phyloP scores from a whole-genome alignment of 2,329 filamentous ascomycete species.

The Nothophoma quercina region DNA sequence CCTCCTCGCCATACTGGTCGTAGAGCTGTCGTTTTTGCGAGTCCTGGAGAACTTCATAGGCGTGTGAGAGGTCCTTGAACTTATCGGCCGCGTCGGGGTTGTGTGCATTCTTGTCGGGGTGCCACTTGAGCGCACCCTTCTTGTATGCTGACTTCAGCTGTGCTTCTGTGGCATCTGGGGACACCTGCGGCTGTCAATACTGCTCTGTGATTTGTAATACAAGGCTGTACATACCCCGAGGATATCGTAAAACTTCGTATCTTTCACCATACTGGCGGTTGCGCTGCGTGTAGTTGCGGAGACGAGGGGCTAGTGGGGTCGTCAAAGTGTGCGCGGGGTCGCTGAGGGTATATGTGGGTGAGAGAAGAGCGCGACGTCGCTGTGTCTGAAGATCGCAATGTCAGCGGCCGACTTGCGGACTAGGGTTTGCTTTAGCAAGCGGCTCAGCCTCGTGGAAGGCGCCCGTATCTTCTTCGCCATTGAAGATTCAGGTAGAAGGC shows the following conservation, averaged over 20 bases:
- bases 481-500: conserved; percentile 14
- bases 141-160: conserved; percentile 94
- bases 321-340: conserved; percentile 29
- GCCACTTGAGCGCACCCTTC: conserved; percentile 80
- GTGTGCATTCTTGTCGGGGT: conserved; percentile 94
- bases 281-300: conserved; percentile 16
- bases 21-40: conserved; percentile 90
- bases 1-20: conserved; percentile 97
- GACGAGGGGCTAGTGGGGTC: conserved; percentile 37
- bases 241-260: conserved; percentile 79
- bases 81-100: conserved; percentile 94
- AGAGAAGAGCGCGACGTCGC: conserved; percentile 15
- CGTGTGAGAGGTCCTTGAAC: conserved; percentile 97
- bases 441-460: conserved; percentile 27
- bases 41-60: conserved; percentile 94
- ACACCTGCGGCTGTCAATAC: conserved; percentile 63
- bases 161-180: conserved; percentile 79
- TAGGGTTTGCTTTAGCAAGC: conserved; percentile 23
- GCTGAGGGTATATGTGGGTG: conserved; percentile 12
- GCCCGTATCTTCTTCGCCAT: conserved; percentile 17
- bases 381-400: conserved; percentile 14
- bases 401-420: conserved; percentile 26
- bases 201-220: not conserved
- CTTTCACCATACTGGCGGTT: conserved; percentile 72
- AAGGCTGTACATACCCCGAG: conserved; percentile 70